Evolutionary conservation across 108 stramenopile species (phyloP).

Genomic region (Pinguiococcus pyrenoidosus): DNA sequence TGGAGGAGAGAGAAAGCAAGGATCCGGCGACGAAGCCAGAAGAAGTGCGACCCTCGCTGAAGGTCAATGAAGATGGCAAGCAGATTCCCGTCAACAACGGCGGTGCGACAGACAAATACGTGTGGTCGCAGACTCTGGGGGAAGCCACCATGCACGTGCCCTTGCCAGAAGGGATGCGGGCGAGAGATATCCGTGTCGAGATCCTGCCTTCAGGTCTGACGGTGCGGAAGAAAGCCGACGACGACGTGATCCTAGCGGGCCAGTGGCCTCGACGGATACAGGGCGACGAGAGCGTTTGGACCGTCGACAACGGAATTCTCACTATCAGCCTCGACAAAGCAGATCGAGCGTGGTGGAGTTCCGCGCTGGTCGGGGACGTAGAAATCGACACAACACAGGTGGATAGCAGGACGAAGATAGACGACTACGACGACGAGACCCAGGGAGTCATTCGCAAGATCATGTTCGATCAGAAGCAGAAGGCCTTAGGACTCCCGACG

Average conservation of each 20-base stretch:
- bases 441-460: conserved; percentile 40
- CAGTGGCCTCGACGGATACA: conserved; percentile 15
- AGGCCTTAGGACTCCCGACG: conserved; percentile 28
- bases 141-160: conserved; percentile 34
- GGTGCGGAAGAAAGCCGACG: conserved; percentile 7
- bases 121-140: conserved; percentile 37
- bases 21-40: not conserved
- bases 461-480: conserved; percentile 43
- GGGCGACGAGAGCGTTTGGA: conserved; percentile 27
- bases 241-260: conserved; percentile 14
- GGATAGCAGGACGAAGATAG: conserved; percentile 25
- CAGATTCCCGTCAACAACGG: conserved; percentile 42
- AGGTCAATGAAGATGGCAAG: conserved; percentile 5
- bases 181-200: conserved; percentile 23
- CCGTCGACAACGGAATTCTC: conserved; percentile 10
- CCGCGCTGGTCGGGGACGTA: conserved; percentile 31
- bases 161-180: conserved; percentile 16
- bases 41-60: not conserved
- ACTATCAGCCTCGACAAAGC: conserved; percentile 37
- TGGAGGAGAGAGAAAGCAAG: not conserved
- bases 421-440: conserved; percentile 42
- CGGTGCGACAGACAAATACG: conserved; percentile 27
- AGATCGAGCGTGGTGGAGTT: conserved; percentile 37
- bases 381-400: conserved; percentile 42
- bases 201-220: conserved; percentile 10